A percentile compares a stretch with the other conserved stretches of the same genome.
phyloP scores from a whole-genome alignment of 202 grass and related monocot genomes.

The Hordeum pubiflorum region DNA sequence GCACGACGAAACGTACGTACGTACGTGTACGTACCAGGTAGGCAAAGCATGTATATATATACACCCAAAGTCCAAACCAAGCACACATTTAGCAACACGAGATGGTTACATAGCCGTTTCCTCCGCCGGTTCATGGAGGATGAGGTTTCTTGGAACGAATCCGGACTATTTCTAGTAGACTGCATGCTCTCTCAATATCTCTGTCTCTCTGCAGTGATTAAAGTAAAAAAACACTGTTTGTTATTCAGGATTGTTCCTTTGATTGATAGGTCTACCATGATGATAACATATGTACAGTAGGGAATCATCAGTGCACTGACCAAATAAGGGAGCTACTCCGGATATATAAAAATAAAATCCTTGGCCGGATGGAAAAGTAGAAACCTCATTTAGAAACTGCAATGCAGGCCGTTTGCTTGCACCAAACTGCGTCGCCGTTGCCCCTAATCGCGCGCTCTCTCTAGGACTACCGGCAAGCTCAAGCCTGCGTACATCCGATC shows the following conservation, averaged over 20 bases:
- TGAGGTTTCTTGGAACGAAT: too few relatives aligned
- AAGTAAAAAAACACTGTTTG: neutral
- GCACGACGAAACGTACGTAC: neutral
- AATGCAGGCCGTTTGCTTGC: neutral
- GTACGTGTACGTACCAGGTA: too few relatives aligned
- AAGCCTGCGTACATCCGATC: constrained; percentile 4
- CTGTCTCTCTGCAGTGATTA: neutral
- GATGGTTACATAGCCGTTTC: neutral
- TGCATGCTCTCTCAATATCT: neutral
- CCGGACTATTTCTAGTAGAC: too few relatives aligned
- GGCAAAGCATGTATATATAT: neutral
- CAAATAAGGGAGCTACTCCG: neutral
- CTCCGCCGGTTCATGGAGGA: neutral
- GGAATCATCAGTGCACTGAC: neutral
- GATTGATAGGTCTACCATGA: neutral
- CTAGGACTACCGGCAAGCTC: constrained; percentile 22
- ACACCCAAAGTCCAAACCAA: neutral
- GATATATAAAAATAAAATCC: neutral
- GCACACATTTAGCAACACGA: neutral
- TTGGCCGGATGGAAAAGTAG: neutral
- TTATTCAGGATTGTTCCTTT: neutral
- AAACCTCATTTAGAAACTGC: neutral
- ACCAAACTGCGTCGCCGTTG: neutral
- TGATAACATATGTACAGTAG: neutral
- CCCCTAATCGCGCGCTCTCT: constrained; percentile 18